These are phyloP conservation scores for Euryodendron excelsum DNA, from an alignment of 148 eudicot genomes.

Conservation along the genomic window DNA sequence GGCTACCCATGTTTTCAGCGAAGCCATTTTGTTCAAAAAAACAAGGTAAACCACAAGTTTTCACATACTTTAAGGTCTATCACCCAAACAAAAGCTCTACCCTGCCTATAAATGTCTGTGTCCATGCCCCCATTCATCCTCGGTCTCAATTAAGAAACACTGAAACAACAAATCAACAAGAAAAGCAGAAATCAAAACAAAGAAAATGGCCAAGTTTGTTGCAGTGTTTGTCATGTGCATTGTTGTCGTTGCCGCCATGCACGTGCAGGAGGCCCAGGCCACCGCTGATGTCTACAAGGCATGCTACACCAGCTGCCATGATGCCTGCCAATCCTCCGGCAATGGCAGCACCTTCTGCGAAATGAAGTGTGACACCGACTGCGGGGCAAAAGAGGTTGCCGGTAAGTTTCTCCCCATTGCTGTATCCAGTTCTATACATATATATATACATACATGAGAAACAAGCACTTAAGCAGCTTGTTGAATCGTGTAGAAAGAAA, in stretches of 20 bases:
- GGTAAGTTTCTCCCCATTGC: not conserved
- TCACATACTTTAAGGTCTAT: not conserved
- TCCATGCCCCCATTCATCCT: too few species aligned
- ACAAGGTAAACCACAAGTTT: too few species aligned
- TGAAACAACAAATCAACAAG: not conserved
- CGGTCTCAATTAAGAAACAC: too few species aligned
- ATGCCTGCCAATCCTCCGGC: not conserved
- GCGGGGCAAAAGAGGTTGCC: not conserved
- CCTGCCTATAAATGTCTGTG: not conserved
- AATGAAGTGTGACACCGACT: not conserved
- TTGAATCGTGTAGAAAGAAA: too few species aligned
- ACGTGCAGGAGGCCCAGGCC: not conserved
- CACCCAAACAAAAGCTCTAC: not conserved
- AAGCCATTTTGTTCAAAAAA: not conserved
- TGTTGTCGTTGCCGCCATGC: not conserved
- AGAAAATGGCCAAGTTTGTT: not conserved
- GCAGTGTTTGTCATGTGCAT: not conserved
- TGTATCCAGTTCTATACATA: too few species aligned
- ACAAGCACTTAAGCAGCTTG: too few species aligned
- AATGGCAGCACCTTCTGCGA: not conserved
- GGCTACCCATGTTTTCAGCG: not conserved
- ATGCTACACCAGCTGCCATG: not conserved
- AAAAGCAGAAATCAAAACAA: not conserved
- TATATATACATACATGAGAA: too few species aligned
- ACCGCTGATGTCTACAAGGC: not conserved